Evolutionary conservation across 257 asterid species (phyloP), one percentile per base, ranked within the genome.

Genomic region (Thymus quinquecostatus): DNA sequence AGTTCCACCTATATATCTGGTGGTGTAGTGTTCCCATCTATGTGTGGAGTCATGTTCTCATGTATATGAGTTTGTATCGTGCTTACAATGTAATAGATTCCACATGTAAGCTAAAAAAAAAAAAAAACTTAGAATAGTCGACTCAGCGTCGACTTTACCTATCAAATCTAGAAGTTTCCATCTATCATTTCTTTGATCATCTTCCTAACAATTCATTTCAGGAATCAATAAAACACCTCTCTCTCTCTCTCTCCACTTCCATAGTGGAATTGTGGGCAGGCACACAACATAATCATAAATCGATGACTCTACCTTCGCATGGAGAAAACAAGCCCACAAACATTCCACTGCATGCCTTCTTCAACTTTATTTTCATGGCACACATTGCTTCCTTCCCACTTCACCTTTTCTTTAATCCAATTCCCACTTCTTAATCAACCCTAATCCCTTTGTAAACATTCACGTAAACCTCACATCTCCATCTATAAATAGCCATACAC

Each of bases 251-350:
- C 58, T 75, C 80, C 83, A 75, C 80, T 71, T 6, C 47, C 29
- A 0, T 61, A 83, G 86, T 87, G 93, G 93, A 71, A 77, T 50
- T 40, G 74, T 83, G 84, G 86, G 87, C 54, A 70, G 78, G 68
- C 82, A 21, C 65, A 43, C 40, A 2, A 47, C 72, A 68, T 72
- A 28, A 69, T 68, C 29, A 60, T 34, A 60, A 27, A 10, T 49
- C 14, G 70, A 60, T 55, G 71, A 48, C 68, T 53, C n/a, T 12
- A 21, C 55, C 62, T 38, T 54, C 62, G 29, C 68, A 38, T 45
- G 13, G 54, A 12, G 6, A 48, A 5, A 5, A 2, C 5, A 7
- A 29, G 27, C 68, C 75, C 66, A 65, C 73, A 45, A 12, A 41
- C 67, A 45, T 74, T 60, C 80, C 78, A 75, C 61, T 72, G 81